A percentile compares a stretch with the other conserved stretches of the same genome.
phyloP scores from a whole-genome alignment of 345 rosid species.

The Geranium brycei region DNA sequence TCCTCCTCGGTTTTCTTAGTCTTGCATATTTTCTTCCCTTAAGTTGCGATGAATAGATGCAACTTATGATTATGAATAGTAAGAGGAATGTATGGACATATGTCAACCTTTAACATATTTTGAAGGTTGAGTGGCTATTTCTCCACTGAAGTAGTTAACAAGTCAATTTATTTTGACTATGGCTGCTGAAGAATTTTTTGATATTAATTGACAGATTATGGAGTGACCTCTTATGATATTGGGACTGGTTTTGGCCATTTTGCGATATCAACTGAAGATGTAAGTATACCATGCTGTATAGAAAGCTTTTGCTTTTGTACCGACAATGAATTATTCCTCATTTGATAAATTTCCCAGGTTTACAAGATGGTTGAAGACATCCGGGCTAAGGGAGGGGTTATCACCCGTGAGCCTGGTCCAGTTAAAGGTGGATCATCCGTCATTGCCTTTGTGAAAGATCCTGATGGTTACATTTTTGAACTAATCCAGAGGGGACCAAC shows the following conservation, averaged over 20 bases:
- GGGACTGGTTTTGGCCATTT: conserved; percentile 96
- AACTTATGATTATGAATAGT: too few relatives aligned
- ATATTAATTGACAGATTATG: conserved; percentile 46
- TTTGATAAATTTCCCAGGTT: conserved; percentile 27
- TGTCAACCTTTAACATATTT: too few relatives aligned
- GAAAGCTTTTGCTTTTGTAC: background rate
- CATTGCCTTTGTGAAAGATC: conserved; percentile 91
- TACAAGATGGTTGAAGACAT: conserved; percentile 61
- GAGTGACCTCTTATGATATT: conserved; percentile 74
- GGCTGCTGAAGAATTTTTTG: conserved; percentile 4
- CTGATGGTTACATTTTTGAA: conserved; percentile 85
- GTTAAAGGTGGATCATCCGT: conserved; percentile 69
- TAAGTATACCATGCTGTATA: conserved; percentile 14
- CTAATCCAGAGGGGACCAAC: conserved; percentile 78
- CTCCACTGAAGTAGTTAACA: too few relatives aligned
- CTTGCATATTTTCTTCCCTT: too few relatives aligned
- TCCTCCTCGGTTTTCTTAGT: too few relatives aligned
- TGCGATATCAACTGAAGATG: conserved; percentile 81
- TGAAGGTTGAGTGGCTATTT: too few relatives aligned
- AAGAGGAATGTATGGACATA: too few relatives aligned
- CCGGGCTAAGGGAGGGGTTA: conserved; percentile 63
- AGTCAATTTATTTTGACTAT: too few relatives aligned
- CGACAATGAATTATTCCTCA: conserved; percentile 2
- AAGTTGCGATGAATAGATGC: too few relatives aligned
- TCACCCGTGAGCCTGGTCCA: conserved; percentile 86